Evolutionary conservation across 805 yeast genomes (phyloP), one percentile per base, ranked within the genome.

Genomic region (Clavispora carvajalis): DNA sequence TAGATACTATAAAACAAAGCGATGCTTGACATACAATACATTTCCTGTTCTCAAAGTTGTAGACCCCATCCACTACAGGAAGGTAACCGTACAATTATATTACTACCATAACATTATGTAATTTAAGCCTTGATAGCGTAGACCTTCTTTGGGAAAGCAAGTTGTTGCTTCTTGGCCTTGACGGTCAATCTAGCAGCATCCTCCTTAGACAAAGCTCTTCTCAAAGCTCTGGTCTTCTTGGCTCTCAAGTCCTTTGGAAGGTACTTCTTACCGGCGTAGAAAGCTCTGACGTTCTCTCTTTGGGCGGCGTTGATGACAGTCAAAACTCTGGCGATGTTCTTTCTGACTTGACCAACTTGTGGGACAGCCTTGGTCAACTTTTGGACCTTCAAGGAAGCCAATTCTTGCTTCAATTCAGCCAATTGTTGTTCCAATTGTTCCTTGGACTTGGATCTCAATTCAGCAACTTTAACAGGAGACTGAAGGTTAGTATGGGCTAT

Each of bases 181-280:
- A 74, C 84, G 65, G 98, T 91, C 70, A 75, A 73, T 70, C 76
- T 75, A 62, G 79, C 65, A 69, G 86, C 82, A 79, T 93, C 96
- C 73, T 73, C 72, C 67, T 84, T 78, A 73, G 97, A 81, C 69
- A 93, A 80, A 69, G 82, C 80, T 82, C 98, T 86, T 86, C 99
- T 91, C 76, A 91, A 76, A 73, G 99, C 98, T 84, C 98, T 91
- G 76, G 99, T 93, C 85, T 93, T 87, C 91, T 93, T 93, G 63
- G 89, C 95, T 80, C 98, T 91, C 77, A 93, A 82, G 73, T 90
- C 97, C 80, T 91, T 90, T 80, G 99, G 98, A 73, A 80, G 79
- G 83, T 81, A 85, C 77, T 88, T 90, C 83, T 86, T 84, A 72
- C 89, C 93, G 59, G 80, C 80, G 91, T 90, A 90, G 80, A 86